These are phyloP conservation scores for Daphne laureola DNA, from an alignment of 441 rosid genomes.

Conservation along the genomic window DNA sequence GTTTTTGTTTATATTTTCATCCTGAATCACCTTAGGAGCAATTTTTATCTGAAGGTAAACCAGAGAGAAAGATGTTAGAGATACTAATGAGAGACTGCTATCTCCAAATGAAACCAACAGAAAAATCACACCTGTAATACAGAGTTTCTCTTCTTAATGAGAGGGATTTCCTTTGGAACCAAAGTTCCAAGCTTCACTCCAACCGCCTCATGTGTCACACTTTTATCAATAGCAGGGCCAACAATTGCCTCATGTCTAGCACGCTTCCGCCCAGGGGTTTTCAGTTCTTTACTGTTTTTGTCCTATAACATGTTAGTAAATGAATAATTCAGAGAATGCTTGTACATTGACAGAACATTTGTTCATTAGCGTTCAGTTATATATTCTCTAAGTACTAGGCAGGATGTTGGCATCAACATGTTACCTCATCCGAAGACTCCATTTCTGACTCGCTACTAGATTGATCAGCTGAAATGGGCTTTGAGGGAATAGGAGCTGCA, in stretches of 20 bases:
- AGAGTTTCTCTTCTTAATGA: constrained; percentile 75
- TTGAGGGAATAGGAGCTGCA: constrained; percentile 31
- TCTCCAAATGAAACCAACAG: constrained; percentile 2
- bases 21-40: constrained; percentile 47
- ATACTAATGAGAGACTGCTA: constrained; percentile 2
- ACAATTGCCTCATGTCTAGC: constrained; percentile 53
- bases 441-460: constrained; percentile 88
- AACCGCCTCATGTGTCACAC: constrained; percentile 66
- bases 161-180: constrained; percentile 82
- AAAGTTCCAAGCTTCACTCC: constrained; percentile 78
- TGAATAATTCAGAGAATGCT: constrained; percentile 5
- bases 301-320: constrained; percentile 35
- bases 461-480: constrained; percentile 33
- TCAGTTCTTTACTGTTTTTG: constrained; percentile 20
- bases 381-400: constrained; percentile 3
- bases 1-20: constrained; percentile 35
- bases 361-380: neutral
- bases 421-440: constrained; percentile 86
- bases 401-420: constrained; percentile 14
- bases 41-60: constrained; percentile 57
- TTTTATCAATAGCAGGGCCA: constrained; percentile 82
- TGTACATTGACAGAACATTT: neutral
- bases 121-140: constrained; percentile 57
- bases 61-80: constrained; percentile 13
- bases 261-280: constrained; percentile 54